Conservation (phyloP, 179 eudicot genomes). For the Pouteria campechiana region DNA sequence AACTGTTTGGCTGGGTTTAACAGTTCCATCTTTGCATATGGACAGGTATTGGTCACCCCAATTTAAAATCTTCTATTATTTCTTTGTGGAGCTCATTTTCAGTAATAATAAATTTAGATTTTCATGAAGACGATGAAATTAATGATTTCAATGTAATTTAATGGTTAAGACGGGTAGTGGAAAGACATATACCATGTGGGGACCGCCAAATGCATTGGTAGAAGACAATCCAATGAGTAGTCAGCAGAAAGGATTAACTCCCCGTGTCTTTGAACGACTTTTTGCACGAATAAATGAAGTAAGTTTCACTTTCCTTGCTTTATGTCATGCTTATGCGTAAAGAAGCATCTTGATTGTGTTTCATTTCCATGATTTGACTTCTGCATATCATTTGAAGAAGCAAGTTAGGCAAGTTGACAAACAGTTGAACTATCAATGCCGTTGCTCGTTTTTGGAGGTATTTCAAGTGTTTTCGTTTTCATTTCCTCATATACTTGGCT, state of each 20-base stretch:
- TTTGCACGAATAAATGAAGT: constrained; percentile 87
- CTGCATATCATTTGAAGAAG: constrained; percentile 36
- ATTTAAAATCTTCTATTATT: too few species aligned
- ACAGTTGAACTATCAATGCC: constrained; percentile 78
- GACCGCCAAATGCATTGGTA: constrained; percentile 82
- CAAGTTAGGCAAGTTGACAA: constrained; percentile 71
- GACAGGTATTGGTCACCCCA: constrained; percentile 56
- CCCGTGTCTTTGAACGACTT: constrained; percentile 76
- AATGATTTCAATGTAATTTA: background rate
- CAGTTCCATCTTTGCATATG: constrained; percentile 96
- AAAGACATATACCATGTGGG: constrained; percentile 97
- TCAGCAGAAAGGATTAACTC: constrained; percentile 87
- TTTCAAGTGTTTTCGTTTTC: constrained; percentile 1
- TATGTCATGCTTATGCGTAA: background rate
- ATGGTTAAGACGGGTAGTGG: constrained; percentile 86
- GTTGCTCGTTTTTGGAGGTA: constrained; percentile 99
- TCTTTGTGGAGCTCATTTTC: too few species aligned
- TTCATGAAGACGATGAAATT: too few species aligned
- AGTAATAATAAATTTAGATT: too few species aligned
- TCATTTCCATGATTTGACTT: background rate
- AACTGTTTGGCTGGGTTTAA: constrained; percentile 96
- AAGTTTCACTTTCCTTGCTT: background rate
- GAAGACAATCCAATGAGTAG: constrained; percentile 49
- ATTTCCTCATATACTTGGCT: background rate
- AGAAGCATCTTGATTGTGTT: background rate